A percentile compares a stretch with the other conserved stretches of the same genome.
Conservation (phyloP, 805 yeast species). For the Schwanniomyces vanrijiae region DNA sequence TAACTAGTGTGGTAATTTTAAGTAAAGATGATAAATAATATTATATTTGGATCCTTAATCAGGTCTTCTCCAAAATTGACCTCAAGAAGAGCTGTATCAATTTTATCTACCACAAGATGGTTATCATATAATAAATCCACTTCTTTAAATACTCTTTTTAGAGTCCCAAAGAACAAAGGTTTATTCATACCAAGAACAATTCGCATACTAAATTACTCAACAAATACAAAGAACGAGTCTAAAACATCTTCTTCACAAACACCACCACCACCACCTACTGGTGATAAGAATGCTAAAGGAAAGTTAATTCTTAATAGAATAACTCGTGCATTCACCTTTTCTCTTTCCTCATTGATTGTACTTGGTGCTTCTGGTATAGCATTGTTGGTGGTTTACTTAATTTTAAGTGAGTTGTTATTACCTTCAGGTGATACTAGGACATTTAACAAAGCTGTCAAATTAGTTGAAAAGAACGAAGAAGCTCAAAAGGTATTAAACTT, state of each 20-base stretch:
- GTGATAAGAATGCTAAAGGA: slow-evolving; percentile 41
- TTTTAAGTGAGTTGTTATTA: slow-evolving; percentile 75
- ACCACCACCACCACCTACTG: slow-evolving; percentile 37
- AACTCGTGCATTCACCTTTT: slow-evolving; percentile 59
- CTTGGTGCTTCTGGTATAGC: slow-evolving; percentile 71
- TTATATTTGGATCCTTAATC: neutral
- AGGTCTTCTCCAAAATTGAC: neutral
- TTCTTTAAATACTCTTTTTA: neutral
- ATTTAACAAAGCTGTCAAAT: slow-evolving; percentile 79
- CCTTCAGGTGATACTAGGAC: slow-evolving; percentile 92
- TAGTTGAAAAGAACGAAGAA: slow-evolving; percentile 66
- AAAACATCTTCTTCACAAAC: slow-evolving; percentile 17
- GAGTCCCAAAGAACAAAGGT: neutral
- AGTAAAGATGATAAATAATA: neutral
- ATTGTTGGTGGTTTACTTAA: slow-evolving; percentile 65
- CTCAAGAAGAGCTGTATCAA: neutral
- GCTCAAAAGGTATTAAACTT: slow-evolving; percentile 61
- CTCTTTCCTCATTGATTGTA: slow-evolving; percentile 60
- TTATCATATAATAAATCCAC: neutral
- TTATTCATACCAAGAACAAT: neutral
- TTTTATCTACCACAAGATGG: neutral
- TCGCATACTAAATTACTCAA: slow-evolving; percentile 10
- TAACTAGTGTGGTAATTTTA: neutral
- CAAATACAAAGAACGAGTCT: slow-evolving; percentile 11
- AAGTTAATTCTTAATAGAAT: slow-evolving; percentile 45